A percentile compares a stretch with the other conserved stretches of the same genome.
These are phyloP conservation scores for Ceratobasidium sp. DNA, from an alignment of 1,284 basidiomycete genomes.

Conservation along the genomic window DNA sequence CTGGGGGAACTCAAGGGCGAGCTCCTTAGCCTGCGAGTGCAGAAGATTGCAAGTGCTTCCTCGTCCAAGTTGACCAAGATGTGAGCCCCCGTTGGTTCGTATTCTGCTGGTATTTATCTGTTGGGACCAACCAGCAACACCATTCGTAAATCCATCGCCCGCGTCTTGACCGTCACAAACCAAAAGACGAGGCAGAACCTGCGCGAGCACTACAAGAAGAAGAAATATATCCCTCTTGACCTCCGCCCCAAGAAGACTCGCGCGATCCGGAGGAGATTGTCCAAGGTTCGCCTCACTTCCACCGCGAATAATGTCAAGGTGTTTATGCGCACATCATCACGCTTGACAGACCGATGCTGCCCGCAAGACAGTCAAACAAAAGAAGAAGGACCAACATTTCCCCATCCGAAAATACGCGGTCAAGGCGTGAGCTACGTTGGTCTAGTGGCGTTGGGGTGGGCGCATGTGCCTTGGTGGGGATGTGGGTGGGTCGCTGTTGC, in stretches of 20 bases:
- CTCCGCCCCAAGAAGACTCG: constrained; percentile 98
- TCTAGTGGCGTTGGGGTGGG: not conserved
- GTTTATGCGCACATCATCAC: constrained; percentile 39
- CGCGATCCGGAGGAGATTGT: constrained; percentile 95
- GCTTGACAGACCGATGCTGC: constrained; percentile 75
- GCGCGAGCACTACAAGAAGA: constrained; percentile 97
- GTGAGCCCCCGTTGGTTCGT: constrained; percentile 64
- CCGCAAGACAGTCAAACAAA: constrained; percentile 88
- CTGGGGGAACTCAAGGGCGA: constrained; percentile 95
- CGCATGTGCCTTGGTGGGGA: constrained; percentile 15
- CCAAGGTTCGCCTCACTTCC: constrained; percentile 69
- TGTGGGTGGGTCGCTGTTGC: constrained; percentile 41
- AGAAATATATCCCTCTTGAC: constrained; percentile 98
- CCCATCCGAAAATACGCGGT: constrained; percentile 86
- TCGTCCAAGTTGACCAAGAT: constrained; percentile 98
- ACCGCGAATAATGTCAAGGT: not conserved
- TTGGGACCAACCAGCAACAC: constrained; percentile 72
- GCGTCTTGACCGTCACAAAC: constrained; percentile 98
- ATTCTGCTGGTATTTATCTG: constrained; percentile 13
- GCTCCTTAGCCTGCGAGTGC: constrained; percentile 92
- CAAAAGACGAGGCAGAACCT: constrained; percentile 97
- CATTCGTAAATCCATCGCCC: constrained; percentile 99
- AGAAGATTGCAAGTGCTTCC: constrained; percentile 97
- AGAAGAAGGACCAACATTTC: constrained; percentile 95
- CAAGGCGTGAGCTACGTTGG: constrained; percentile 63